Evolutionary conservation across 371 early-diverging fungal genomes (phyloP), one percentile per base, ranked within the genome.

Genomic region (Zychaea mexicana): DNA sequence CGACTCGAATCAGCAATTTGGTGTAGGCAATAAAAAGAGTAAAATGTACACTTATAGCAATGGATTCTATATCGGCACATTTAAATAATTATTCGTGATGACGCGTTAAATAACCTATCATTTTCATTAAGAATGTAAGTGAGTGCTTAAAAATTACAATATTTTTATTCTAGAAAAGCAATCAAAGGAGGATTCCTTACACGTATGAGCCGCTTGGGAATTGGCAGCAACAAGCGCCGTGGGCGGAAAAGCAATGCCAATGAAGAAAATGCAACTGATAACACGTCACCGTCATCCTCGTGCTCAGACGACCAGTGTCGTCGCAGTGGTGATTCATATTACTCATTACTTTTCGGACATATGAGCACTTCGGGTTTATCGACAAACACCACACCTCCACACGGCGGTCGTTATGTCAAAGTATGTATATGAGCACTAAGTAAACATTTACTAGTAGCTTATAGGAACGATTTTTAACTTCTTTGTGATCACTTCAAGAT

Each of bases 371-470:
- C 57, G n/a, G 36, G 56, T 2, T 2, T 58, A 42, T 42, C n/a
- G 5, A 30, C 39, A 5, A 36, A 45, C 21, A 55, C 45, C n/a
- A 30, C 10, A 27, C 68, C 72, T 8, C 74, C 74, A 0, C 72
- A 75, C 39, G 72, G 66, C 13, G 58, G 61, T n/a, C 57, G 70
- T 6, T 68, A 70, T 66, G 73, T 77, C 9, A 77, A 81, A 60
- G 81, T 81, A 74, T 12, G 15, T 36, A 10, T 10, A 10, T 36
- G 0, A 36, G 15, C 15, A 36, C 15, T 15, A 36, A 36, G 36
- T 36, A n/a, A n/a, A n/a, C n/a, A n/a, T n/a, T n/a, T n/a, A n/a
- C n/a, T 10, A 28, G 24, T 17, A 12, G 27, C 22, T 10, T 19
- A 30, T 19, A 54, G 24, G 15, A 47, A 12, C 9, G 30, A 36